These are phyloP conservation scores for Fusarium virguliforme DNA, from an alignment of 2,329 filamentous ascomycete species.

Conservation along the genomic window DNA sequence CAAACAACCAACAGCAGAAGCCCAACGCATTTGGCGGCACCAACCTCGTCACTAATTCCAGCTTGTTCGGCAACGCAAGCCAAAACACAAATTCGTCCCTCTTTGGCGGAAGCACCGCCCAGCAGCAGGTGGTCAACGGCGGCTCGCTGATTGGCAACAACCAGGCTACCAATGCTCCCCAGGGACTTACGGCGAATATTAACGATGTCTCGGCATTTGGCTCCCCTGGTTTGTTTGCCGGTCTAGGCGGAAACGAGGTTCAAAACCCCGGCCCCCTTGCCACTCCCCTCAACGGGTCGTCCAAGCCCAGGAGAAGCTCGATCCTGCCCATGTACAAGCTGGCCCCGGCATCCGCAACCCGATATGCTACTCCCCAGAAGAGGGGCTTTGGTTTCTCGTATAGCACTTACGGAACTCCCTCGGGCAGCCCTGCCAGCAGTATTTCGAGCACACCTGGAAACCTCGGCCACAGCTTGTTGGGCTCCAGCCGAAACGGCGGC, in stretches of 20 bases:
- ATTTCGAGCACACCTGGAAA: constrained; percentile 77
- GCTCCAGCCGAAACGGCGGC: constrained; percentile 77
- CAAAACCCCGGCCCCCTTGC: constrained; percentile 90
- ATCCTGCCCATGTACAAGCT: constrained; percentile 91
- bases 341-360: constrained; percentile 84
- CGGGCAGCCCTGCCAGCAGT: constrained; percentile 76
- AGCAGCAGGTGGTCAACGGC: constrained; percentile 67
- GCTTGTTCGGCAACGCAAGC: constrained; percentile 70
- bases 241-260: constrained; percentile 74
- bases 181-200: constrained; percentile 83
- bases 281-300: constrained; percentile 84
- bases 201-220: constrained; percentile 92
- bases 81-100: constrained; percentile 62
- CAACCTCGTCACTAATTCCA: constrained; percentile 62
- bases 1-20: constrained; percentile 59
- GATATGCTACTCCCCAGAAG: constrained; percentile 87
- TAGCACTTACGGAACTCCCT: constrained; percentile 89
- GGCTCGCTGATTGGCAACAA: constrained; percentile 74
- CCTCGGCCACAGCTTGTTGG: constrained; percentile 76
- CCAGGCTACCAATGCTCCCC: constrained; percentile 67
- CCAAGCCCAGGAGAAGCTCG: constrained; percentile 82
- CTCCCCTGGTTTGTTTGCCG: constrained; percentile 87
- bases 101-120: constrained; percentile 64
- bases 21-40: constrained; percentile 68
- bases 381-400: constrained; percentile 94